phyloP scores from a whole-genome alignment of 352 stramenopile genomes.

The Phytophthora ramorum region DNA sequence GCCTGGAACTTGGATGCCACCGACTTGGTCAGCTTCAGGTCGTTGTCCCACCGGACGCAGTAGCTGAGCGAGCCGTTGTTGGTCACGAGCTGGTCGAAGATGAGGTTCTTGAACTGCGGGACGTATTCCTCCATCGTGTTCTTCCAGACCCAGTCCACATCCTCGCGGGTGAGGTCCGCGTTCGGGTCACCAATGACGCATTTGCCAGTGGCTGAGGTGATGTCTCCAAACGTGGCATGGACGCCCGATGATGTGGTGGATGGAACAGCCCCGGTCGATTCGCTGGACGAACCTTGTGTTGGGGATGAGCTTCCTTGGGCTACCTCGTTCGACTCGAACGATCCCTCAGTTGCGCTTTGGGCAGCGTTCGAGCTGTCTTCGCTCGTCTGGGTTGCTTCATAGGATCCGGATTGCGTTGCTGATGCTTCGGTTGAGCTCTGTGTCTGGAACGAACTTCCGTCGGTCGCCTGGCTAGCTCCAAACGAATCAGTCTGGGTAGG shows the following conservation, averaged over 20 bases:
- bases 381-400: conserved; percentile 15
- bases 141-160: conserved; percentile 30
- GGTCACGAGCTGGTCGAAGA: conserved; percentile 21
- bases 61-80: conserved; percentile 41
- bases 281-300: conserved; percentile 1
- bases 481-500: not conserved
- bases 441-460: not conserved
- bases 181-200: conserved; percentile 30
- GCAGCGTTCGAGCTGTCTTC: conserved; percentile 21
- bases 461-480: not conserved
- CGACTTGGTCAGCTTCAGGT: conserved; percentile 5
- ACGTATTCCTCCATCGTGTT: conserved; percentile 26
- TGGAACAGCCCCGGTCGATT: not conserved
- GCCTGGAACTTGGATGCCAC: conserved; percentile 16
- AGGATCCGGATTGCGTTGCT: conserved; percentile 1
- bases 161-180: conserved; percentile 11
- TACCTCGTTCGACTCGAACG: not conserved
- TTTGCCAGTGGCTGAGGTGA: conserved; percentile 7
- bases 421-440: not conserved
- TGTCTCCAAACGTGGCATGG: conserved; percentile 7
- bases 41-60: conserved; percentile 15
- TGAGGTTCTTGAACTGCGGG: conserved; percentile 20
- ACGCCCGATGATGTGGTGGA: conserved; percentile 1
- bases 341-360: conserved; percentile 15
- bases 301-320: conserved; percentile 7